Percentiles rank a stretch among this genome's conserved stretches.
Evolutionary conservation across 768 basidiomycete species (phyloP).

Genomic region (Xerocomellus amylosporus): DNA sequence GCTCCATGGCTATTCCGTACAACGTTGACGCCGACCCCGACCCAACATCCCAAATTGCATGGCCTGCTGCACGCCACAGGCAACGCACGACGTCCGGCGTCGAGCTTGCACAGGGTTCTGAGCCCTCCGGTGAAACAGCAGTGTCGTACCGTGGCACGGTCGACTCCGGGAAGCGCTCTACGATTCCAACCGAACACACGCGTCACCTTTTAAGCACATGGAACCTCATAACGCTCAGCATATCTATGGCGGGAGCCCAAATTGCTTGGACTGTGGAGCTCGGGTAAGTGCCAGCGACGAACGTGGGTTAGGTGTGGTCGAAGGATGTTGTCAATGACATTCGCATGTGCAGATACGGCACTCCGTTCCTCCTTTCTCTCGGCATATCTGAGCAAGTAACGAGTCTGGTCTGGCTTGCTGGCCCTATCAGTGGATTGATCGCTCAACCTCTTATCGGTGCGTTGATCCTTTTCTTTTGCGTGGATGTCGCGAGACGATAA

Average conservation of each 20-base stretch:
- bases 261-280: slow-evolving; percentile 96
- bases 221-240: slow-evolving; percentile 77
- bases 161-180: slow-evolving; percentile 27
- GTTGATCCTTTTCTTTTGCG: neutral
- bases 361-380: slow-evolving; percentile 81
- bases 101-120: slow-evolving; percentile 23
- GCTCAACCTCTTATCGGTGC: slow-evolving; percentile 98
- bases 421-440: slow-evolving; percentile 91
- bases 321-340: neutral
- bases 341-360: slow-evolving; percentile 71
- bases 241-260: slow-evolving; percentile 94
- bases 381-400: slow-evolving; percentile 88
- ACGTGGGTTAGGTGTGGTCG: neutral
- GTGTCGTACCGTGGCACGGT: slow-evolving; percentile 33
- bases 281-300: slow-evolving; percentile 52
- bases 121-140: slow-evolving; percentile 19
- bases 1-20: slow-evolving; percentile 60
- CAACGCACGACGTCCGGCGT: slow-evolving; percentile 26
- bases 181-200: slow-evolving; percentile 20
- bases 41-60: slow-evolving; percentile 76
- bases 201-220: slow-evolving; percentile 44
- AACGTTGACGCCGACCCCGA: slow-evolving; percentile 58
- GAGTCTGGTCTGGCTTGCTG: slow-evolving; percentile 91
- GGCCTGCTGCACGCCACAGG: slow-evolving; percentile 53
- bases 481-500: slow-evolving; percentile 1